phyloP scores from a whole-genome alignment of 331 rosid genomes.

The Quercus lobata region DNA sequence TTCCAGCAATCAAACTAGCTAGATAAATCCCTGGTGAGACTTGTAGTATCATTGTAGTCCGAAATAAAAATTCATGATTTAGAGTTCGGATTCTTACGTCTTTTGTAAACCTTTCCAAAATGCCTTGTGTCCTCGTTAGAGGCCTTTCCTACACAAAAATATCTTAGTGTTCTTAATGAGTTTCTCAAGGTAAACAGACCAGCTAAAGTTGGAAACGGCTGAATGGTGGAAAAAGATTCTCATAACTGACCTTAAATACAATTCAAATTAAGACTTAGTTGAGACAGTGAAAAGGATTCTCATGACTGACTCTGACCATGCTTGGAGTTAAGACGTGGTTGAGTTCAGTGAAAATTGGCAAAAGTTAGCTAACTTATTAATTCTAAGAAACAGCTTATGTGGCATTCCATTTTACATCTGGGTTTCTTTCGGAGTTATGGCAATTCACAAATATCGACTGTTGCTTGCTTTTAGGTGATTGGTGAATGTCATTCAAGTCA shows the following conservation, averaged over 20 bases:
- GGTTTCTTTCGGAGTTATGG: conserved; percentile 18
- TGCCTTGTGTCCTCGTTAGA: too few relatives aligned
- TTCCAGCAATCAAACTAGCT: too few relatives aligned
- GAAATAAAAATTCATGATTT: too few relatives aligned
- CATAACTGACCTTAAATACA: neutral
- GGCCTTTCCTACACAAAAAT: neutral
- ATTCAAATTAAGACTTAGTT: neutral
- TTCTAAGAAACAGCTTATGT: neutral
- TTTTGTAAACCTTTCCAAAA: too few relatives aligned
- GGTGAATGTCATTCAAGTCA: conserved; percentile 75
- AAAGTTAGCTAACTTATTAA: neutral
- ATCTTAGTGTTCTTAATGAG: neutral
- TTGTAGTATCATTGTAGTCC: too few relatives aligned
- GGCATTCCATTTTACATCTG: neutral
- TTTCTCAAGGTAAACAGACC: neutral
- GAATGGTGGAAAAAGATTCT: neutral
- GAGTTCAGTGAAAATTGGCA: neutral
- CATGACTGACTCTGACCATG: neutral
- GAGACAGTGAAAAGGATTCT: neutral
- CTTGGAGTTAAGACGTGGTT: neutral
- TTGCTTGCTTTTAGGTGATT: conserved; percentile 61
- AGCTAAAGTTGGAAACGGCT: neutral
- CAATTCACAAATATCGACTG: conserved; percentile 14
- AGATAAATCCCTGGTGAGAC: too few relatives aligned
- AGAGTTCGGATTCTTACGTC: too few relatives aligned